These are phyloP conservation scores for Monosporascus sp. DNA, from an alignment of 2,329 filamentous ascomycete species.

Conservation along the genomic window DNA sequence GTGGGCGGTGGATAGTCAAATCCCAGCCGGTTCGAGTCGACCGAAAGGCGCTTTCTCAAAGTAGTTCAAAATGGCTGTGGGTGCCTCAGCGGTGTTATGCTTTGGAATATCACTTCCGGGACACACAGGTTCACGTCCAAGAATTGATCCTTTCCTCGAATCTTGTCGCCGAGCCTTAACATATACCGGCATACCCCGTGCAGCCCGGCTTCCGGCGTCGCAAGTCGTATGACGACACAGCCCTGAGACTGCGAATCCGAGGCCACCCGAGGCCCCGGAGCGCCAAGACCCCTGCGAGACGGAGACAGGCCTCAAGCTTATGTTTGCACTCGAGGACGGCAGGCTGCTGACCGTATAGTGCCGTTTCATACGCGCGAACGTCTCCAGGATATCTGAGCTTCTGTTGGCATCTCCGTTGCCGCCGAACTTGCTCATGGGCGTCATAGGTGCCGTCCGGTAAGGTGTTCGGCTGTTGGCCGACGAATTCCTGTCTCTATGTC, in stretches of 20 bases:
- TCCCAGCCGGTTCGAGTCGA: too few relatives aligned
- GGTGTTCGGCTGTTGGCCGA: constrained; percentile 39
- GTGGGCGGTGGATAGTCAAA: too few relatives aligned
- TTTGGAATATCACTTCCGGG: too few relatives aligned
- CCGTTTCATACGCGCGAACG: constrained; percentile 38
- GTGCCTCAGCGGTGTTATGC: too few relatives aligned
- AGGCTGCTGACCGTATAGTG: constrained; percentile 26
- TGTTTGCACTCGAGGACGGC: constrained; percentile 31
- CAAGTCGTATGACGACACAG: background rate
- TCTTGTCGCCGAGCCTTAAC: constrained; percentile 17
- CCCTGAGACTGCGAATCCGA: background rate
- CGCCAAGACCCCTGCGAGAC: constrained; percentile 25
- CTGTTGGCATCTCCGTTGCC: constrained; percentile 27
- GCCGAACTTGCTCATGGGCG: constrained; percentile 40
- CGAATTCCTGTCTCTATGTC: constrained; percentile 24
- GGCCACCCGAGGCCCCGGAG: constrained; percentile 21
- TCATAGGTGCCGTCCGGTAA: constrained; percentile 50
- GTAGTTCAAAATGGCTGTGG: too few relatives aligned
- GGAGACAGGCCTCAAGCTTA: constrained; percentile 26
- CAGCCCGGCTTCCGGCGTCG: background rate
- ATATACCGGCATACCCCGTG: constrained; percentile 21
- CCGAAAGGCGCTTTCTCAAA: too few relatives aligned
- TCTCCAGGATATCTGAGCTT: constrained; percentile 30
- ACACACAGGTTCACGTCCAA: too few relatives aligned
- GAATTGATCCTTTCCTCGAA: too few relatives aligned